Evolutionary conservation across 2,329 filamentous ascomycete genomes (phyloP), one percentile per base, ranked within the genome.

Genomic region (Pseudomassariella vexata): DNA sequence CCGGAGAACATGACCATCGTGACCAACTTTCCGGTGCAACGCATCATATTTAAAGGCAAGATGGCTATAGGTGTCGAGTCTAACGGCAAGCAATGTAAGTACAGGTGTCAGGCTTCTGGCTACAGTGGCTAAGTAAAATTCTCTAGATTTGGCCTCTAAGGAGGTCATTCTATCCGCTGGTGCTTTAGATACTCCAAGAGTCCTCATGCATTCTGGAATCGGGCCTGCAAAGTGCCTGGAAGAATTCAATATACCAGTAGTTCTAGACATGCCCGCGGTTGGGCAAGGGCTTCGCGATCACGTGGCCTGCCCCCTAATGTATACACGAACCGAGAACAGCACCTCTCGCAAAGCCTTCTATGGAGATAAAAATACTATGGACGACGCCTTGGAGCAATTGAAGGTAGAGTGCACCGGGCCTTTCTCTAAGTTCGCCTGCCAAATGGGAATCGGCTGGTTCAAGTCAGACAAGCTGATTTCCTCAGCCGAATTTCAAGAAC

Each of bases 1-100:
- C 68, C 70, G 0, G 46, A 56, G 0, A 81, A 80, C 37, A 49
- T 82, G 23, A 68, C 62, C 1, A 56, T 80, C 17, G 39, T 70
- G 37, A 70, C 68, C 4, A 51, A 65, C 14, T 51, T 66, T 0
- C 58, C 61, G 2, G 70, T 77, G 5, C 59, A 63, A 22, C 62
- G 60, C 5, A 36, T 77, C 2, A 29, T 75, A 3, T 37, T 74
- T 3, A 54, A 70, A 19, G 65, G 59, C 0, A 62, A 59, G 16
- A 65, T 51, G 36, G 62, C 60, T 2, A 45, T 63, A 1, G 71
- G 68, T 3, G 62, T 73, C 2, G 57, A 65, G 35, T 53, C 53
- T 7, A 51, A 59, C 16, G 63, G 60, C 3, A 53, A 46, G 26
- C 45, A 56, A 25, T 66, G 62, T 63, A 45, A 52, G 50, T 46